Percentiles rank a stretch among this genome's conserved stretches.
Evolutionary conservation across 345 rosid species (phyloP).

Genomic region (Brassica nigra): DNA sequence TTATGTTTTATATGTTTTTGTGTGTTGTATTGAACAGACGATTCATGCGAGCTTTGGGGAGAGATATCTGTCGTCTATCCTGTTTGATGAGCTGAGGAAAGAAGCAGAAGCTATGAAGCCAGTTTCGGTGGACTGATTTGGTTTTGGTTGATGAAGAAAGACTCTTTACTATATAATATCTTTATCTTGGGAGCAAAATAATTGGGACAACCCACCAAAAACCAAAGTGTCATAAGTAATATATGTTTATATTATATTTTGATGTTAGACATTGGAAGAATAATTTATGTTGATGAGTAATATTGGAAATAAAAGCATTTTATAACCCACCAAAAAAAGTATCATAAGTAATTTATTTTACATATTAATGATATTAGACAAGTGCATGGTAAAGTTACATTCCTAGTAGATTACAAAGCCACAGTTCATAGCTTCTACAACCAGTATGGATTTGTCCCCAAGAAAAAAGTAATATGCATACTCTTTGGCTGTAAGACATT

Average conservation of each 20-base stretch:
- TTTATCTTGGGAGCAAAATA: not conserved
- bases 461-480: not conserved
- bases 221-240: not conserved
- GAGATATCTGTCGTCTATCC: constrained; percentile 78
- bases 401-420: not conserved
- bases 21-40: constrained; percentile 48
- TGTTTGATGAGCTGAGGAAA: constrained; percentile 81
- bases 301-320: not conserved
- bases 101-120: constrained; percentile 95
- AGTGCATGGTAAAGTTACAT: not conserved
- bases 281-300: not conserved
- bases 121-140: constrained; percentile 68
- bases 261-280: not conserved
- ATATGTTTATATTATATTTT: constrained; percentile 9
- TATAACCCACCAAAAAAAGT: no score
- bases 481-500: constrained; percentile 11
- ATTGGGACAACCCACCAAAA: not conserved
- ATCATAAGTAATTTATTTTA: no score
- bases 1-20: not conserved
- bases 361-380: not conserved
- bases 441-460: not conserved
- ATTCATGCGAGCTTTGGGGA: constrained; percentile 97
- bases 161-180: not conserved
- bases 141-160: not conserved
- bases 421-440: not conserved